Conservation (phyloP, 2,329 filamentous ascomycete species). For the Colletotrichum somersetense region DNA sequence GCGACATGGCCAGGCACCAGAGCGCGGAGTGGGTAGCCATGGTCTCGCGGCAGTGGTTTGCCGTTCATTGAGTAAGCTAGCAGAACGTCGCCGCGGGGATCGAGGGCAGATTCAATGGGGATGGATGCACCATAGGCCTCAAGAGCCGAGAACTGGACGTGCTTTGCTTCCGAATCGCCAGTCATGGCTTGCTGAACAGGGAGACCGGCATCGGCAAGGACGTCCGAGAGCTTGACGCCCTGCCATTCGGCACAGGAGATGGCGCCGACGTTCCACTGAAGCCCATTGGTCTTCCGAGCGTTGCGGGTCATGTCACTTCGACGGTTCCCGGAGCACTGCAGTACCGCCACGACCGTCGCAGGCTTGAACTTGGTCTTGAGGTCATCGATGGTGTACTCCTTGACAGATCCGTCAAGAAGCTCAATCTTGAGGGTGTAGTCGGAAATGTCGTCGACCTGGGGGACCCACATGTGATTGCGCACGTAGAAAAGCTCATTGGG, state of each 20-base stretch:
- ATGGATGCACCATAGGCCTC: slow-evolving; percentile 74
- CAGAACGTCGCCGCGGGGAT: slow-evolving; percentile 73
- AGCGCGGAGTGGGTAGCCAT: slow-evolving; percentile 73
- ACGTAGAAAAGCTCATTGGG: slow-evolving; percentile 54
- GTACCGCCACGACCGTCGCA: slow-evolving; percentile 65
- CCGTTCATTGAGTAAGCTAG: slow-evolving; percentile 78
- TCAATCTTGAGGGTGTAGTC: slow-evolving; percentile 65
- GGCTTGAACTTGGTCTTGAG: slow-evolving; percentile 64
- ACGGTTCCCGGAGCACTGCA: slow-evolving; percentile 73
- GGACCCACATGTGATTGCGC: slow-evolving; percentile 76
- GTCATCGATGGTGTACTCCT: slow-evolving; percentile 66
- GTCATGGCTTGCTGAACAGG: slow-evolving; percentile 54
- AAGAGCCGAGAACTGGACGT: slow-evolving; percentile 69
- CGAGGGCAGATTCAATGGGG: slow-evolving; percentile 68
- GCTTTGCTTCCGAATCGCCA: slow-evolving; percentile 56
- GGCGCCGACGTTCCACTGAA: slow-evolving; percentile 71
- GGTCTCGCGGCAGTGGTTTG: slow-evolving; percentile 70
- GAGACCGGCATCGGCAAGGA: slow-evolving; percentile 68
- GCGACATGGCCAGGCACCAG: slow-evolving; percentile 76
- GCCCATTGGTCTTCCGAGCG: slow-evolving; percentile 64
- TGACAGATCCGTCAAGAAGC: slow-evolving; percentile 65
- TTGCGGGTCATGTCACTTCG: slow-evolving; percentile 69
- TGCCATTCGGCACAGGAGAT: slow-evolving; percentile 72
- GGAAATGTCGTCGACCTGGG: slow-evolving; percentile 56
- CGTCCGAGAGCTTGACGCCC: slow-evolving; percentile 66